Evolutionary conservation across 495 filamentous ascomycete genomes (phyloP), one percentile per base, ranked within the genome.

Genomic region (Xylaria venustula): DNA sequence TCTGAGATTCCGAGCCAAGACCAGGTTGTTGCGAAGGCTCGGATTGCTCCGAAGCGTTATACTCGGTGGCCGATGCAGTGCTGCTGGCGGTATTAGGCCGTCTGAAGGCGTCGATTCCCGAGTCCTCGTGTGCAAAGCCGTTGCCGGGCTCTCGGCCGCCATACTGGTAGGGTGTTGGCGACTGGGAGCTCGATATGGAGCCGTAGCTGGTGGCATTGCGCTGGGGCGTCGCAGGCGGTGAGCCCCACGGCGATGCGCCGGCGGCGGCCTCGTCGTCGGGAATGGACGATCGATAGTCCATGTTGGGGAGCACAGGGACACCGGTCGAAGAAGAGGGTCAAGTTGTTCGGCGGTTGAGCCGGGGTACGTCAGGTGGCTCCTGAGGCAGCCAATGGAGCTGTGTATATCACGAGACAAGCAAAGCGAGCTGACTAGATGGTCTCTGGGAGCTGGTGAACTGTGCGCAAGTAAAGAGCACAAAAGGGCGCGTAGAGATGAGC

Each of bases 251-350:
- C 7, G 90, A 92, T 37, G 83, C 70, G 26, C 84, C 91, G 20
- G 77, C 80, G 11, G 86, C 83, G 64, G 90, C 78, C 7, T 92
- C 89, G 14, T 86, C 85, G 73, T 94, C 91, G 65, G 85, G 74
- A 67, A 89, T 85, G 25, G 91, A 82, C 54, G 88, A 74, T 51
- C 90, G 90, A 75, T 94, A 96, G 75, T 96, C 92, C 92, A 96
- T 96, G 49, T 53, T 71, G 50, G 62, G 30, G 20, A 46, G 57
- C 14, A 17, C 28, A 20, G 23, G 42, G 15, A 19, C 54, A 46
- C 44, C 34, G 51, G 59, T 44, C 23, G 49, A 23, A n/a, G 23
- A 11, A 62, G 34, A 32, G 22, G 28, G n/a, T 36, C 48, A 32
- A 55, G 19, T 15, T 12, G 19, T 40, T 45, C 50, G 50, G 34